Base-by-base conservation (phyloP, 1,139 yeast genomes). In the Taphrina sp. region DNA sequence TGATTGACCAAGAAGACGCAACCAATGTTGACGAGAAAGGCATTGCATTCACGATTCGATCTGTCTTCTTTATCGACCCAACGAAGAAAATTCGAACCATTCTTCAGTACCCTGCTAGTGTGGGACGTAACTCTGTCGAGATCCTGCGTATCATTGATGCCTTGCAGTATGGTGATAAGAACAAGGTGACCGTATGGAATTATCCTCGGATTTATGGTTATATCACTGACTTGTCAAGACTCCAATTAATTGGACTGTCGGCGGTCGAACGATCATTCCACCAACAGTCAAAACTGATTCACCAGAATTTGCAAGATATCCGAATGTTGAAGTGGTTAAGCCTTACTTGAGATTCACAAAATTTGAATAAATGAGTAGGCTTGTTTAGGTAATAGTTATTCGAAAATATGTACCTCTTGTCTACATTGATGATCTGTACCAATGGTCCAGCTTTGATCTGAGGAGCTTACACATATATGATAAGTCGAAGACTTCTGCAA, bases 1-100 rank as follows among this genome's bases (percentile, higher is more conserved):
- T 88, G 96, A 85, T 87, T 64, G 94, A 87, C 70, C 89, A 86
- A 72, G 86, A 82, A 65, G 95, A 90, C 58, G 84, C 85, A 74
- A 77, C 84, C 72, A 85, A 85, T 70, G 75, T 88, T 66, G 79
- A 77, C 70, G 76, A 77, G 64, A 85, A 87, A 61, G 72, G 71
- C 20, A 69, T 78, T 57, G 87, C 85, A 57, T 79, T 83, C 70
- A 86, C 95, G 59, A 84, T 88, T 70, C 85, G 96, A 75, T 83
- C 92, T 17, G 95, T 88, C 46, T 88, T 83, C 72, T 75, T 88
- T 69, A 86, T 88, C 69, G 96, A 88, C 71, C 95, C 96, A 60
- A 69, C 75, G 63, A 88, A 88, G 79, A 88, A 84, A 72, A 80
- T 88, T 67, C 82, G 96, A 72, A 76, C 86, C 67, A 81, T 82